Conservation (phyloP, 2,329 filamentous ascomycete species). For the Aureobasidium sp. region DNA sequence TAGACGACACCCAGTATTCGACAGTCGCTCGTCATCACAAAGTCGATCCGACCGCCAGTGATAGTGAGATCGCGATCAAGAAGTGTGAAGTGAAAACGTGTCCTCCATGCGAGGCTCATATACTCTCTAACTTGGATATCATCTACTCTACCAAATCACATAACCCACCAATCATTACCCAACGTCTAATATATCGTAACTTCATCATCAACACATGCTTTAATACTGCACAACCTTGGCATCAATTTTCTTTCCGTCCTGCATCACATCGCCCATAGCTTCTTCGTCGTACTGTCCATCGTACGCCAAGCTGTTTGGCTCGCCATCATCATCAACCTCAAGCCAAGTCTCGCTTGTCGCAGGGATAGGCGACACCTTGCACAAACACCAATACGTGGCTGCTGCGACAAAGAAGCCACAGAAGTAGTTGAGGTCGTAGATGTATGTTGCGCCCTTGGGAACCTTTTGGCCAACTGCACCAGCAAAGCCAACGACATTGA, state of each 20-base stretch:
- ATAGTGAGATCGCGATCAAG: not conserved
- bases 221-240: constrained; percentile 5
- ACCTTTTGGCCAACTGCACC: constrained; percentile 68
- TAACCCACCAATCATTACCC: not conserved
- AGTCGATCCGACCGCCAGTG: not conserved
- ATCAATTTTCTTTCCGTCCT: constrained; percentile 9
- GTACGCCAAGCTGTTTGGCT: constrained; percentile 12
- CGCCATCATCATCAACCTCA: constrained; percentile 52
- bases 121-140: not conserved
- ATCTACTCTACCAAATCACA: not conserved
- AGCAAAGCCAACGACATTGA: constrained; percentile 88
- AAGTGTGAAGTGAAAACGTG: not conserved
- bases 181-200: not conserved
- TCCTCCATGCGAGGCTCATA: not conserved
- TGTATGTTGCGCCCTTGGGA: constrained; percentile 70
- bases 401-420: constrained; percentile 68
- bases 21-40: not conserved
- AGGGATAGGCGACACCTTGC: constrained; percentile 62
- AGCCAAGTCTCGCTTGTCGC: constrained; percentile 65
- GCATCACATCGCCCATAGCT: not conserved
- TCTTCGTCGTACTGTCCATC: constrained; percentile 15
- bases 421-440: constrained; percentile 92
- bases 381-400: constrained; percentile 62
- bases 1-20: not conserved
- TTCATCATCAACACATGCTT: not conserved